Evolutionary conservation across 306 rosid genomes (phyloP).

Genomic region (Casuarina cunninghamiana): DNA sequence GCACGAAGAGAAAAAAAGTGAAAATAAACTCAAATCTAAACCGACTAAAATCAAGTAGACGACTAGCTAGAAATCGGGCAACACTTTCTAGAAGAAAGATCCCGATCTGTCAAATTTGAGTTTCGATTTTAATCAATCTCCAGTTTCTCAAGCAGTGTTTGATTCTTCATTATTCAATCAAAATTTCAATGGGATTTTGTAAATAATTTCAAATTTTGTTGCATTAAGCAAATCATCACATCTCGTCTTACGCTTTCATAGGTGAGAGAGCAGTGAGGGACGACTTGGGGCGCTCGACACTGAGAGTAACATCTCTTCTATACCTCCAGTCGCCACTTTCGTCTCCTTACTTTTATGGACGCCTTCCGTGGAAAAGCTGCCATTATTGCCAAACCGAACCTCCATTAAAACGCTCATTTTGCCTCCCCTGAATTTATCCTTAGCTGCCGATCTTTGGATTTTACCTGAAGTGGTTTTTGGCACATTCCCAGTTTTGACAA

Average conservation of each 20-base stretch:
- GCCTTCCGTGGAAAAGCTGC: background rate
- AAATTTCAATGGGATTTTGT: too few species aligned
- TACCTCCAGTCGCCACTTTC: background rate
- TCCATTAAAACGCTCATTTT: conserved; percentile 54
- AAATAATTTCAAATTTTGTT: too few species aligned
- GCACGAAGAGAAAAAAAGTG: too few species aligned
- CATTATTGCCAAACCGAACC: conserved; percentile 37
- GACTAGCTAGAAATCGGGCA: too few species aligned
- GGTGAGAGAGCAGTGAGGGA: conserved; percentile 33
- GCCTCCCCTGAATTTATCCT: conserved; percentile 50
- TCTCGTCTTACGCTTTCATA: conserved; percentile 18
- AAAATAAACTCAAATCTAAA: too few species aligned
- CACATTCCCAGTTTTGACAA: conserved; percentile 54
- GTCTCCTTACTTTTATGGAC: background rate
- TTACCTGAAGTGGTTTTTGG: conserved; percentile 89
- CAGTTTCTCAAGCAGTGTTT: too few species aligned
- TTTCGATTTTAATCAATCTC: too few species aligned
- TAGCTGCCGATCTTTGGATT: conserved; percentile 56
- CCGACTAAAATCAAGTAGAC: too few species aligned
- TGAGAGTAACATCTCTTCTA: background rate
- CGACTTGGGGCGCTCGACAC: conserved; percentile 22
- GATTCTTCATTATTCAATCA: too few species aligned
- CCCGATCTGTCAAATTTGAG: too few species aligned
- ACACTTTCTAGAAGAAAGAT: too few species aligned
- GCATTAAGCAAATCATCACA: too few species aligned